Base-by-base conservation (phyloP, 2,329 filamentous ascomycete genomes). In the Ophiostoma australiae region DNA sequence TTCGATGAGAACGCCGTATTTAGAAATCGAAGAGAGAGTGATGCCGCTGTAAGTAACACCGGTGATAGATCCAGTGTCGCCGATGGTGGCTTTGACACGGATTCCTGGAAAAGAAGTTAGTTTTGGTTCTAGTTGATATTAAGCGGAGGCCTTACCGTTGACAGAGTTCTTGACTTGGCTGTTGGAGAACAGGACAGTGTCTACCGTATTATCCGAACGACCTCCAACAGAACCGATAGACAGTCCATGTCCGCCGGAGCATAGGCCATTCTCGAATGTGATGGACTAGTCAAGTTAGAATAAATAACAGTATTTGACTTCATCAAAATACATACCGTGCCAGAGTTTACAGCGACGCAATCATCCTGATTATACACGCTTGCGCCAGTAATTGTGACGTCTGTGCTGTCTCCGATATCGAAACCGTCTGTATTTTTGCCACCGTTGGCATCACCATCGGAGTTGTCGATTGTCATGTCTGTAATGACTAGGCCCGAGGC, bases 321-420 rank as follows among this genome's bases (percentile, higher is more conserved):
- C 10, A 3, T 3, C 15, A 1, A 3, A 41, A 41, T 2, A 41
- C 39, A 1, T 41, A 41, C 39, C 39, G 39, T 41, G 39, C 74
- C 74, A 31, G 73, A 74, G 70, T 82, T 89, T 73, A 86, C 76
- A 35, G 86, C 86, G 8, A 89, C 80, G 74, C 86, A 89, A 76
- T 89, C 86, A 72, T 89, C 86, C 78, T 89, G 86, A 80, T 88
- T 89, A 76, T 85, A 82, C 70, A 89, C 81, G 44, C 80, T 81
- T 58, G 85, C 84, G 52, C 82, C 83, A 23, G 80, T 80, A 73
- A 89, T 87, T 72, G 80, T 82, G 33, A 88, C 80, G 58, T 80
- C 80, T 31, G 76, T 80, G 48, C 82, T 85, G 48, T 77, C 79
- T 68, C 84, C 83, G 68, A 89, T 81, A 71, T 88, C 85, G 74